Percentiles rank a stretch among this genome's conserved stretches.
phyloP scores from a whole-genome alignment of 306 rosid species.

The Potentilla sterilis region DNA sequence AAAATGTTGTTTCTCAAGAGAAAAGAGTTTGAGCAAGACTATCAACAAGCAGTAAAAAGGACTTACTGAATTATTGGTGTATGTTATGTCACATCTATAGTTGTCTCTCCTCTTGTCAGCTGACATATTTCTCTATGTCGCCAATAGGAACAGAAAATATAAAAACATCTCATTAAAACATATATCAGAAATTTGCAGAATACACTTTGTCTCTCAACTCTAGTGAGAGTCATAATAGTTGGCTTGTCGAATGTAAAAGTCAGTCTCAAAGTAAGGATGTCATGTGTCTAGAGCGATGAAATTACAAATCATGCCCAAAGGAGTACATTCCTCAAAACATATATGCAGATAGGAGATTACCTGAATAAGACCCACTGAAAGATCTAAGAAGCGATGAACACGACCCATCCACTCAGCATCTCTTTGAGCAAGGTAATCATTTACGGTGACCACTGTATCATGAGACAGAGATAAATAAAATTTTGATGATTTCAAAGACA shows the following conservation, averaged over 20 bases:
- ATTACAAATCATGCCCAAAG: slow-evolving; percentile 19
- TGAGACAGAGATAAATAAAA: slow-evolving; percentile 14
- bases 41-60: slow-evolving; percentile 22
- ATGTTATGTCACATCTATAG: slow-evolving; percentile 85
- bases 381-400: slow-evolving; percentile 92
- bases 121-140: slow-evolving; percentile 70
- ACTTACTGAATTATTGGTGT: slow-evolving; percentile 91
- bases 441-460: slow-evolving; percentile 82
- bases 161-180: slow-evolving; percentile 17
- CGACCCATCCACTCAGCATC: slow-evolving; percentile 99
- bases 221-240: neutral
- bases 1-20: neutral
- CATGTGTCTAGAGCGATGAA: slow-evolving; percentile 11
- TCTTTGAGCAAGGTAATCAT: slow-evolving; percentile 97
- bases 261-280: neutral
- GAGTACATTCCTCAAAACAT: neutral
- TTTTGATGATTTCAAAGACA: slow-evolving; percentile 9
- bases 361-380: slow-evolving; percentile 95
- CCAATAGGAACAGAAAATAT: slow-evolving; percentile 25
- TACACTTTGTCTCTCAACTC: neutral
- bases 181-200: slow-evolving; percentile 5
- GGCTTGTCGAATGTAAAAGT: neutral
- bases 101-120: slow-evolving; percentile 66
- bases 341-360: slow-evolving; percentile 35
- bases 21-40: neutral